Evolutionary conservation across 1,284 basidiomycete species (phyloP).

Genomic region (Macrocybe sp.): DNA sequence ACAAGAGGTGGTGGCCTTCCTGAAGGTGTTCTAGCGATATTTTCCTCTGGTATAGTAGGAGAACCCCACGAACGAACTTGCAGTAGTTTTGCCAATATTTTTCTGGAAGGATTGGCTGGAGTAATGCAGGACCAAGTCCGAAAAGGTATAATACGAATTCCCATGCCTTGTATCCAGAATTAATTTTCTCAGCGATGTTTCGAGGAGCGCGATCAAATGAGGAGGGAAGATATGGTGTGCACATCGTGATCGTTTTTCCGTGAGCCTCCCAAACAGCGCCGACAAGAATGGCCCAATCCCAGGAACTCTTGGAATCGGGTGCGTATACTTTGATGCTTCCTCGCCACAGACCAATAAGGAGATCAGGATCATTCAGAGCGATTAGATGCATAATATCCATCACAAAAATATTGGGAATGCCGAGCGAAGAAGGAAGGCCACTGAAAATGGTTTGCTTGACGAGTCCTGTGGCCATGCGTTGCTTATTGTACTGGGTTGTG

Average conservation of each 20-base stretch:
- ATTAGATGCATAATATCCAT: conserved; percentile 30
- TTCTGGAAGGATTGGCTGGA: conserved; percentile 23
- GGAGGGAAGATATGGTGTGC: conserved; percentile 21
- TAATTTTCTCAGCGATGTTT: conserved; percentile 28
- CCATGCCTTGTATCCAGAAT: conserved; percentile 28
- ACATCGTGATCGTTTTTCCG: conserved; percentile 19
- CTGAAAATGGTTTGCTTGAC: conserved; percentile 15
- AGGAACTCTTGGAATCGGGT: conserved; percentile 13
- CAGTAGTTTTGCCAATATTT: conserved; percentile 28
- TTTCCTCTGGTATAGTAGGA: conserved; percentile 16
- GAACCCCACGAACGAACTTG: conserved; percentile 24
- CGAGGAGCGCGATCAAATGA: conserved; percentile 26
- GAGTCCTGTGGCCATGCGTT: conserved; percentile 16
- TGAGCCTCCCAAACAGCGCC: conserved; percentile 15
- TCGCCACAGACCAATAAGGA: conserved; percentile 26
- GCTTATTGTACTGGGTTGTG: conserved; percentile 10
- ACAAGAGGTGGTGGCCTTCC: conserved; percentile 15
- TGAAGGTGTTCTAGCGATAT: conserved; percentile 17
- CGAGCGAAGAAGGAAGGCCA: conserved; percentile 13
- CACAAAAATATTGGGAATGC: conserved; percentile 18
- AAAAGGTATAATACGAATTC: conserved; percentile 31
- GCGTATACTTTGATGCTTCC: conserved; percentile 15
- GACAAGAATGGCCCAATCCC: conserved; percentile 24
- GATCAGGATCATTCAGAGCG: conserved; percentile 23
- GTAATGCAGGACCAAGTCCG: conserved; percentile 27